These are phyloP conservation scores for Geotrichum candidum DNA, from an alignment of 1,139 yeast genomes.

Conservation along the genomic window DNA sequence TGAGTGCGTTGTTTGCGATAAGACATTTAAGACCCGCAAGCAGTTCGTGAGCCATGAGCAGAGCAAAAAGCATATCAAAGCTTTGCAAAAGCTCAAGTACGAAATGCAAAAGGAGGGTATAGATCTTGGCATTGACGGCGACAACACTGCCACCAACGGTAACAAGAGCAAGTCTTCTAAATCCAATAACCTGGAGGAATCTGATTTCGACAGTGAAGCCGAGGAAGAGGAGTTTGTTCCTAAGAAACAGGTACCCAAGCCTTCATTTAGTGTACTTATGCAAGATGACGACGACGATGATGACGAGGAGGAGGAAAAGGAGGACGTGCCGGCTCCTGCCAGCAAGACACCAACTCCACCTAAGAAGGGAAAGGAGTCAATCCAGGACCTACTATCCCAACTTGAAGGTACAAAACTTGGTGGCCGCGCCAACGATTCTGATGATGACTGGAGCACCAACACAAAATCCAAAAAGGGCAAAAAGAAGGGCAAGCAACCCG, in stretches of 20 bases:
- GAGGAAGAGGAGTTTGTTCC: background rate
- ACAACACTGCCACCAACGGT: background rate
- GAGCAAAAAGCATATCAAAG: conserved; percentile 70
- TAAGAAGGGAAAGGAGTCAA: conserved; percentile 8
- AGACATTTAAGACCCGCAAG: conserved; percentile 69
- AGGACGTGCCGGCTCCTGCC: background rate
- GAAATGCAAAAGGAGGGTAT: conserved; percentile 82
- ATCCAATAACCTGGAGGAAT: background rate
- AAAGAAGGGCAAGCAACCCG: background rate
- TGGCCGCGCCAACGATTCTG: conserved; percentile 1
- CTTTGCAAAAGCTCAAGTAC: conserved; percentile 55
- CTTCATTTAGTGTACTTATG: conserved; percentile 12
- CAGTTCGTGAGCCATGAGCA: conserved; percentile 72
- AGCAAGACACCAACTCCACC: background rate
- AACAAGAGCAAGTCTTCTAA: background rate
- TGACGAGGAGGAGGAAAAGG: background rate
- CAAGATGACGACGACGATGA: conserved; percentile 5
- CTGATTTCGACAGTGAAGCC: background rate
- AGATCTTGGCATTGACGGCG: conserved; percentile 43
- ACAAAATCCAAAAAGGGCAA: background rate
- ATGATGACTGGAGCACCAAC: conserved; percentile 11
- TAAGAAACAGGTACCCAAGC: conserved; percentile 4
- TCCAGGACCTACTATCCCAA: conserved; percentile 7
- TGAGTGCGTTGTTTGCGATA: conserved; percentile 87
- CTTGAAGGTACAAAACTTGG: conserved; percentile 1